phyloP scores from a whole-genome alignment of 2,329 filamentous ascomycete species.

The Paramyrothecium sp. region DNA sequence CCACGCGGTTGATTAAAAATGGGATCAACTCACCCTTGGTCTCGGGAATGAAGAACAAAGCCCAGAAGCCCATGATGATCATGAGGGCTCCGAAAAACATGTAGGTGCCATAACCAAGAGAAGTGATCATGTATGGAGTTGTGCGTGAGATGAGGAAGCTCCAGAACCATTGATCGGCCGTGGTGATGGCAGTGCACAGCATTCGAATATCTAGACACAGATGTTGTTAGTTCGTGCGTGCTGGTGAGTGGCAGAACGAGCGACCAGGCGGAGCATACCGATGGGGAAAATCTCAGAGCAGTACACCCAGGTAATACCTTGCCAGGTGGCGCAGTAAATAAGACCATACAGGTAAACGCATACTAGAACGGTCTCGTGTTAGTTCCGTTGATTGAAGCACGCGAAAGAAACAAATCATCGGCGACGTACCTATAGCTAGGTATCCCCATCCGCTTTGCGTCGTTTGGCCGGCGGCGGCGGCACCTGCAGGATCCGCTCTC shows the following conservation, averaged over 20 bases:
- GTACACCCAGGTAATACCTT: conserved; percentile 37
- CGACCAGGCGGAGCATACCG: neutral
- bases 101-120: conserved; percentile 47
- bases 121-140: conserved; percentile 39
- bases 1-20: neutral
- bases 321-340: conserved; percentile 32
- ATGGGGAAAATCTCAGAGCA: conserved; percentile 42
- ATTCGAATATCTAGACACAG: conserved; percentile 28
- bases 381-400: neutral
- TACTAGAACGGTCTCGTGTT: neutral
- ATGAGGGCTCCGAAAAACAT: conserved; percentile 50
- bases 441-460: conserved; percentile 32
- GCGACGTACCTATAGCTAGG: conserved; percentile 35
- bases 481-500: conserved; percentile 20
- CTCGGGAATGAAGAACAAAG: conserved; percentile 50
- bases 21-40: conserved; percentile 41
- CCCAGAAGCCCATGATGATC: conserved; percentile 42
- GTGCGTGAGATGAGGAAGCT: conserved; percentile 38
- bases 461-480: conserved; percentile 42
- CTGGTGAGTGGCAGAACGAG: no score
- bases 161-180: conserved; percentile 35
- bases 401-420: neutral
- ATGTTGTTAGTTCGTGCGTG: no score
- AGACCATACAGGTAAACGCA: conserved; percentile 36
- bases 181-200: conserved; percentile 31